phyloP scores from a whole-genome alignment of 176 grass and related monocot genomes.

The Rhipidocladum racemiflorum region DNA sequence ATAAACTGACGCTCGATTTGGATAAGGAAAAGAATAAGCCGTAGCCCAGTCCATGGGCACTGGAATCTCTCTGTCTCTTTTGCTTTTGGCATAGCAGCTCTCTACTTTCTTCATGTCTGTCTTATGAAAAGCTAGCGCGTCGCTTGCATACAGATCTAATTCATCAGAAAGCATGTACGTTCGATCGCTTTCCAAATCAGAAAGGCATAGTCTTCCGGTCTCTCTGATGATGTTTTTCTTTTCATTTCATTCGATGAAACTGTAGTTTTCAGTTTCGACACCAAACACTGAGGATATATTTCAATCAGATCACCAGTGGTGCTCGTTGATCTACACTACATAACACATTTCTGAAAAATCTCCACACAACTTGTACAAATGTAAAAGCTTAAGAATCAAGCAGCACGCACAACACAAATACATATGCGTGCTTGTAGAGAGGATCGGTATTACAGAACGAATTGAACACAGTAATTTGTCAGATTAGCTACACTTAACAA shows the following conservation, averaged over 20 bases:
- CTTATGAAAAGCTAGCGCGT: background rate
- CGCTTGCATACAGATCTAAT: background rate
- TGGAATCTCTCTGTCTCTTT: constrained; percentile 27
- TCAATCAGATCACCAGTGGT: background rate
- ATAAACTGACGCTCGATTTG: background rate
- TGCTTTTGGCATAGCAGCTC: background rate
- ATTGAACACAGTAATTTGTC: background rate
- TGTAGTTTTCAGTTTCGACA: background rate
- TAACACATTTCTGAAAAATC: background rate
- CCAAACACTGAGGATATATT: background rate
- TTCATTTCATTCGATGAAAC: background rate
- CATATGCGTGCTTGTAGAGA: background rate
- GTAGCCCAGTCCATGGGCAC: constrained; percentile 14
- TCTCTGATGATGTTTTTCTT: background rate
- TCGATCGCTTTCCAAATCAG: constrained; percentile 10
- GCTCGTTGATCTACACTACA: background rate
- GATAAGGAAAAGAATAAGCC: constrained; percentile 23
- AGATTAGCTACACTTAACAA: constrained; percentile 1
- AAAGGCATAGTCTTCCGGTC: background rate
- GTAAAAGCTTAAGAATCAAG: background rate
- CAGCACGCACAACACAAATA: constrained; percentile 39
- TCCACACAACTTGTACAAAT: constrained; percentile 10
- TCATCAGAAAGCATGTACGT: constrained; percentile 13
- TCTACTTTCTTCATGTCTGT: constrained; percentile 22
- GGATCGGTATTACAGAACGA: constrained; percentile 31